phyloP scores from a whole-genome alignment of 495 filamentous ascomycete species.

The Penicillium ucsense region DNA sequence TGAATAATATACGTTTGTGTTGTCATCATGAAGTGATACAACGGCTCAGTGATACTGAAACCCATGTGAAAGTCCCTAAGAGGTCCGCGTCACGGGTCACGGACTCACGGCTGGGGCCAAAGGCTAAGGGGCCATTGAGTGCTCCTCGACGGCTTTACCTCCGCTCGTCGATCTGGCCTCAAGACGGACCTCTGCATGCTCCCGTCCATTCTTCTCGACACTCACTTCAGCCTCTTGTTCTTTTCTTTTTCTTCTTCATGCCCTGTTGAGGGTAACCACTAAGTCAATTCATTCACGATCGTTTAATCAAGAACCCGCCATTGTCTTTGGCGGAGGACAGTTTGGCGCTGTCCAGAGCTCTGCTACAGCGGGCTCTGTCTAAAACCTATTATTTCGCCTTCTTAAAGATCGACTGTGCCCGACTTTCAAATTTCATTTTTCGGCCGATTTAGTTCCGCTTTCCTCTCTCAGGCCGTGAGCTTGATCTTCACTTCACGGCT shows the following conservation, averaged over 20 bases:
- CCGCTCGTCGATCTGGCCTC: conserved; percentile 27
- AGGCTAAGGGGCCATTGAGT: conserved; percentile 13
- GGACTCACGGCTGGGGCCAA: conserved; percentile 1
- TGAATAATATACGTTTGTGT: too few species aligned
- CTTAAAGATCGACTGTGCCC: background rate
- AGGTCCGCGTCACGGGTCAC: background rate
- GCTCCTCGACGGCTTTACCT: background rate
- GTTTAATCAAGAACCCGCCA: conserved; percentile 23
- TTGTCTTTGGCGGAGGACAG: conserved; percentile 14
- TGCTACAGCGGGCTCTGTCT: conserved; percentile 1
- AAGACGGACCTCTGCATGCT: conserved; percentile 21
- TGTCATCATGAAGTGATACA: too few species aligned
- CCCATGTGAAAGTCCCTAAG: background rate
- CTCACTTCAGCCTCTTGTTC: conserved; percentile 10
- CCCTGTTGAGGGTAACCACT: conserved; percentile 30
- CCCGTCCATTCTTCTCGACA: conserved; percentile 23
- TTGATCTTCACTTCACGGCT: too few species aligned
- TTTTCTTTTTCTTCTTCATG: conserved; percentile 8
- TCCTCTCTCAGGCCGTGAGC: conserved; percentile 3
- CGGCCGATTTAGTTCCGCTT: background rate
- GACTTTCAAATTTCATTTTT: background rate
- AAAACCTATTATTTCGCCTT: too few species aligned
- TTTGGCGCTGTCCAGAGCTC: conserved; percentile 16
- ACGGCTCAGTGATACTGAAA: too few species aligned
- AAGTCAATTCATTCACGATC: conserved; percentile 25